Conservation (phyloP, 306 rosid genomes). For the Cercis canadensis region DNA sequence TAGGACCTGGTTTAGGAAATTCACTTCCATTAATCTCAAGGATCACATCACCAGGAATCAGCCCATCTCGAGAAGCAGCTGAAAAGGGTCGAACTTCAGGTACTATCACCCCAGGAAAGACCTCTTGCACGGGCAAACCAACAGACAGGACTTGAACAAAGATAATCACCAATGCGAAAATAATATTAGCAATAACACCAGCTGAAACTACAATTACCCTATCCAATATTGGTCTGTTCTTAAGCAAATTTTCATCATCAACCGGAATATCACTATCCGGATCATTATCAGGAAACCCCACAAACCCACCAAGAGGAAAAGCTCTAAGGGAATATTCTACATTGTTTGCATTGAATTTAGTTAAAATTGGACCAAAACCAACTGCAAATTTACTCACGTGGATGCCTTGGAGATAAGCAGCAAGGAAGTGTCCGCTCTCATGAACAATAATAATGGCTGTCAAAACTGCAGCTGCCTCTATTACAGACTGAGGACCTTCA, state of each 20-base stretch:
- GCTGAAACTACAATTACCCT: constrained; percentile 91
- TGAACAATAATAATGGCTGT: constrained; percentile 93
- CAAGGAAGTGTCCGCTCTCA: constrained; percentile 97
- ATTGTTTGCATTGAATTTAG: constrained; percentile 86
- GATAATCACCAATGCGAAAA: constrained; percentile 82
- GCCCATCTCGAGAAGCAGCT: constrained; percentile 90
- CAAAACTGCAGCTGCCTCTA: constrained; percentile 85
- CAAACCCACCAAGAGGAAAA: constrained; percentile 97
- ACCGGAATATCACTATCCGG: constrained; percentile 90
- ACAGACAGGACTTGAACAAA: constrained; percentile 84
- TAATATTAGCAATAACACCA: constrained; percentile 90
- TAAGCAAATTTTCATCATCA: constrained; percentile 84
- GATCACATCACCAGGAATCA: constrained; percentile 86
- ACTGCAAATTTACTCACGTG: constrained; percentile 97
- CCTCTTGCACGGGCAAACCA: constrained; percentile 94
- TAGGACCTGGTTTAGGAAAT: constrained; percentile 71
- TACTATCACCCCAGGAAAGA: constrained; percentile 86
- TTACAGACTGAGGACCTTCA: constrained; percentile 86
- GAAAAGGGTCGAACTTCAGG: constrained; percentile 86
- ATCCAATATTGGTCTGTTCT: constrained; percentile 94
- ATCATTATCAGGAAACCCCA: constrained; percentile 98
- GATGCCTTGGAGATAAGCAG: constrained; percentile 93
- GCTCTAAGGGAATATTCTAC: constrained; percentile 95
- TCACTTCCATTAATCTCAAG: constrained; percentile 74
- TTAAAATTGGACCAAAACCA: constrained; percentile 97